Percentiles rank a stretch among this genome's conserved stretches.
These are phyloP conservation scores for Schizochytrium sp. DNA, from an alignment of 108 stramenopile genomes.

Conservation along the genomic window DNA sequence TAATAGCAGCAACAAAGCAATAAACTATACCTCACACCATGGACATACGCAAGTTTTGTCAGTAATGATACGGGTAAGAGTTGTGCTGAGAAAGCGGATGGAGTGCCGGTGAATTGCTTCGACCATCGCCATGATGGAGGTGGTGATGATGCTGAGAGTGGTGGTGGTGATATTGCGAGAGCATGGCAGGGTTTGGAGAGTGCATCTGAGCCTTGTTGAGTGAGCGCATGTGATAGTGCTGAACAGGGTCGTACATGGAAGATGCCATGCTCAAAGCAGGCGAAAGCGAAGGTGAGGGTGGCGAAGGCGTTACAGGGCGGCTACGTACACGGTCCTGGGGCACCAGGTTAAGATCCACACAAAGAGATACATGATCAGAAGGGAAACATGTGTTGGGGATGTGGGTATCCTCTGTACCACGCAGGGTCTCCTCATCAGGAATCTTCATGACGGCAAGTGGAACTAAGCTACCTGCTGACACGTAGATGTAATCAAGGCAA, in stretches of 20 bases:
- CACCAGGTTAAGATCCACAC: conserved; percentile 85
- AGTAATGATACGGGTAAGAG: neutral
- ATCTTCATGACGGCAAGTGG: conserved; percentile 89
- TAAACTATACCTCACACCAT: too few species aligned
- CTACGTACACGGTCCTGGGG: conserved; percentile 60
- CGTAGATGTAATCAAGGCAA: conserved; percentile 96
- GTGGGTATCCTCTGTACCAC: conserved; percentile 83
- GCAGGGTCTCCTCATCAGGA: conserved; percentile 83
- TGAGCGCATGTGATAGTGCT: neutral
- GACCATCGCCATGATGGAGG: neutral
- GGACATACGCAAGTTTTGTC: too few species aligned
- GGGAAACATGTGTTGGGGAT: conserved; percentile 92
- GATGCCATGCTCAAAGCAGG: conserved; percentile 44
- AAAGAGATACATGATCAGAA: conserved; percentile 95
- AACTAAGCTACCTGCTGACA: conserved; percentile 84
- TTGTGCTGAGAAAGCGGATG: conserved; percentile 42
- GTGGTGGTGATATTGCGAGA: conserved; percentile 56
- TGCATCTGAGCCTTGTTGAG: conserved; percentile 42
- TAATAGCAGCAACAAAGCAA: too few species aligned
- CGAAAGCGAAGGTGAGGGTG: conserved; percentile 48
- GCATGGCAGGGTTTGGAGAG: conserved; percentile 9
- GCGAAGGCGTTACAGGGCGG: conserved; percentile 55
- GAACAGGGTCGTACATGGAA: neutral
- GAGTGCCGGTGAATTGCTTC: neutral
- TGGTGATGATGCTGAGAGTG: neutral